phyloP scores from a whole-genome alignment of 2,329 filamentous ascomycete species.

The Didymella segeticola region DNA sequence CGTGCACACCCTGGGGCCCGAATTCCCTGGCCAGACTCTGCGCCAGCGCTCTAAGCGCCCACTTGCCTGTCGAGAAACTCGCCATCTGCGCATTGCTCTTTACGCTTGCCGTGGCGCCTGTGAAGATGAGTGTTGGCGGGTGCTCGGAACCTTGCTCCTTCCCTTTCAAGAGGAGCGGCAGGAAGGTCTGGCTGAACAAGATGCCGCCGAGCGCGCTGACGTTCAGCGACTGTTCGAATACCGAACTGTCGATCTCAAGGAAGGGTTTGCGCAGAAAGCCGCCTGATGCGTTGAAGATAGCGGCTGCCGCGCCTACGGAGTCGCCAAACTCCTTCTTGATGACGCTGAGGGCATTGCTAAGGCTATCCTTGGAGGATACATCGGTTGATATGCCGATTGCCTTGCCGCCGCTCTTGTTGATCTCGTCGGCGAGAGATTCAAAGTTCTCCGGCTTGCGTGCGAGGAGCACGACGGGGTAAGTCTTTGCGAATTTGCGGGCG shows the following conservation, averaged over 20 bases:
- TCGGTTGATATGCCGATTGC: slow-evolving; percentile 76
- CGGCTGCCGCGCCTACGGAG: slow-evolving; percentile 59
- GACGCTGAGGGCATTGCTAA: slow-evolving; percentile 67
- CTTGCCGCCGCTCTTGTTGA: slow-evolving; percentile 70
- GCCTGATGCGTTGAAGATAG: slow-evolving; percentile 73
- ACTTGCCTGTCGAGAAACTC: slow-evolving; percentile 80
- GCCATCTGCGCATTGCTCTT: slow-evolving; percentile 74
- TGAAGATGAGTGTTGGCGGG: slow-evolving; percentile 83
- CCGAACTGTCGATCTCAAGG: slow-evolving; percentile 65
- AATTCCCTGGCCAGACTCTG: slow-evolving; percentile 84
- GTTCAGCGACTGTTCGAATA: slow-evolving; percentile 60
- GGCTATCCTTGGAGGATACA: slow-evolving; percentile 61
- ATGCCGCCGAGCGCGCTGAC: slow-evolving; percentile 68
- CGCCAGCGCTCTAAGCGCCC: slow-evolving; percentile 74
- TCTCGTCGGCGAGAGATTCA: slow-evolving; percentile 70
- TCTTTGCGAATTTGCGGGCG: slow-evolving; percentile 65
- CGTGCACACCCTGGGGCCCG: slow-evolving; percentile 82
- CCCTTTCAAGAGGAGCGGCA: slow-evolving; percentile 74
- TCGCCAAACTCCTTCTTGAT: slow-evolving; percentile 66
- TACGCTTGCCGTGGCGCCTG: slow-evolving; percentile 82
- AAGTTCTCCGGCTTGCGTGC: slow-evolving; percentile 72
- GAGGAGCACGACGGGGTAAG: slow-evolving; percentile 78
- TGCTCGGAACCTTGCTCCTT: slow-evolving; percentile 59
- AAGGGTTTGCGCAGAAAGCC: slow-evolving; percentile 66
- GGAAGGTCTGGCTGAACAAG: slow-evolving; percentile 73